Evolutionary conservation across 148 eudicot species (phyloP), one percentile per base, ranked within the genome.

Genomic region (Vaccinium darrowii): DNA sequence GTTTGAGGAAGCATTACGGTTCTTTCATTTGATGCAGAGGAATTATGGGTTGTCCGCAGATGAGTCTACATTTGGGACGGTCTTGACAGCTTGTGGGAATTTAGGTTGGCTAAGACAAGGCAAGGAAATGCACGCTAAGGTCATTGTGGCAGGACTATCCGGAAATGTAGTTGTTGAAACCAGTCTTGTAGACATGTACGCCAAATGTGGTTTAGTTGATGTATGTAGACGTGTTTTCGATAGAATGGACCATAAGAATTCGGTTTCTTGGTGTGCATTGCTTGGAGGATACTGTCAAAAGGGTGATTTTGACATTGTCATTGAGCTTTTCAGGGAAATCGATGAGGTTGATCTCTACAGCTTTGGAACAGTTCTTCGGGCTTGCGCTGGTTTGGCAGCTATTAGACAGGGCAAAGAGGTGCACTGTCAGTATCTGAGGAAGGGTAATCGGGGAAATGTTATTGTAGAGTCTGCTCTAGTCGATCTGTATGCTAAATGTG

Each of bases 181-280:
- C 84, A 92, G 98, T 86, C 89, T 95, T 39, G 92, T 95, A 9
- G 98, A 95, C 78, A 95, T 95, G 98, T 95, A 94, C 80, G 98
- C 90, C 1, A 95, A 94, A 85, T 95, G 96, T 76, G 95, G 96
- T 39, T 84, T 30, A 39, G 81, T 92, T 50, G 77, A 82, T 13
- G 92, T 93, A 33, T 88, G 94, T 7, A 90, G 82, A 4, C 84
- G 67, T 51, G 91, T 92, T 19, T 94, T 95, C 84, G 91, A 92
- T 76, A 85, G 87, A 77, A 94, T 95, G 98, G 74, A 60, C 14
- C 85, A n/a, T 83, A 94, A 84, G 60, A 94, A 93, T 87, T 78
- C 90, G 0, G 94, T 95, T 54, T 88, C 98, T 53, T 94, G 94
- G 93, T 92, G 93, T 88, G 96, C 98, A 3, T 86, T 95, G 91